Conservation (phyloP, 805 yeast genomes). For the Tetrapisispora phaffii region DNA sequence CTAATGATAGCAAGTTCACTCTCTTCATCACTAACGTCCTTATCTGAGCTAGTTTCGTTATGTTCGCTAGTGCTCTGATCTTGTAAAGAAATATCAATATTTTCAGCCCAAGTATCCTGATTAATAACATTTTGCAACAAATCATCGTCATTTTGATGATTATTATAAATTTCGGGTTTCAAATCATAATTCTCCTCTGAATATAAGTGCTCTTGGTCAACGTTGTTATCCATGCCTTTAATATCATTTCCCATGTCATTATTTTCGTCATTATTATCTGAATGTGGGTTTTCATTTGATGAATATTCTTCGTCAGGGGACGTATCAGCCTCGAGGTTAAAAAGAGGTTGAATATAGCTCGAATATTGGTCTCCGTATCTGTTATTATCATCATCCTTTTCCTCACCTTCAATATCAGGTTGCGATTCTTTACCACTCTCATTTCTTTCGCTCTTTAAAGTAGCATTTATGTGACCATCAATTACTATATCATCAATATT, state of each 20-base stretch:
- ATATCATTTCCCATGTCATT: neutral
- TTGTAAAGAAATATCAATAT: neutral
- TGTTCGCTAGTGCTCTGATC: neutral
- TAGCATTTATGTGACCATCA: conserved; percentile 8
- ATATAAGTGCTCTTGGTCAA: no score
- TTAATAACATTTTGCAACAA: no score
- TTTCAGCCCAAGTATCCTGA: neutral
- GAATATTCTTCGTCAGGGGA: neutral
- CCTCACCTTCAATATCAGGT: neutral
- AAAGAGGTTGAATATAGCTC: neutral
- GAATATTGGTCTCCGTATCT: neutral
- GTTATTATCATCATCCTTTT: neutral
- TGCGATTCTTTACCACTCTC: neutral
- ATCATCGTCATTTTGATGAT: no score
- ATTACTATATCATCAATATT: neutral
- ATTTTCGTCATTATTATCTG: no score
- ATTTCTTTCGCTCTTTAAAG: neutral
- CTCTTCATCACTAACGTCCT: neutral
- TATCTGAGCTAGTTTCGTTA: neutral
- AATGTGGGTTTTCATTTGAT: neutral
- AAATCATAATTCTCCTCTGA: no score
- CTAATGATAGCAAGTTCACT: neutral
- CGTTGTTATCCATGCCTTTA: no score
- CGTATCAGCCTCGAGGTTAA: neutral
- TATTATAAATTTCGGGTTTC: no score